phyloP scores from a whole-genome alignment of 106 monocot species.

The Phalaenopsis aphrodite region DNA sequence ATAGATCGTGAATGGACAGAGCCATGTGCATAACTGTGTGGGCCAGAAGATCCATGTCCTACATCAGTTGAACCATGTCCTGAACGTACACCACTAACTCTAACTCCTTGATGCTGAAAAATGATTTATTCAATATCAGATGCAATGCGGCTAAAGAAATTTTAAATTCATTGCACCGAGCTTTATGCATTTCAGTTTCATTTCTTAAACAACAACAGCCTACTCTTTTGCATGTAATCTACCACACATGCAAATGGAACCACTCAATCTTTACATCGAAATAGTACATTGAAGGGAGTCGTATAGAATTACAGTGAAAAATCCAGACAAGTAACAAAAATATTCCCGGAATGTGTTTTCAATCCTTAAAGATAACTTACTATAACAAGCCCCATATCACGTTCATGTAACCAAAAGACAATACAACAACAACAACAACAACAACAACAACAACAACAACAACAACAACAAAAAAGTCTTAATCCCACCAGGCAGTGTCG shows the following conservation, averaged over 20 bases:
- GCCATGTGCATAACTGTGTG: constrained; percentile 1
- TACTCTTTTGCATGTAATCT: not conserved
- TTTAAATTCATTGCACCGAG: not conserved
- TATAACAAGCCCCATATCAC: not conserved
- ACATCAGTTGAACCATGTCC: constrained; percentile 4
- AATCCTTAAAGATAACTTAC: not conserved
- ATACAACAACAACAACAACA: not conserved
- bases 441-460: not conserved
- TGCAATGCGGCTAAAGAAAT: not conserved
- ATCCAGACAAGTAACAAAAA: not conserved
- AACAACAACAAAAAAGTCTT: not conserved
- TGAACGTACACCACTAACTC: constrained; percentile 10
- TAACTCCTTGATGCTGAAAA: constrained; percentile 26
- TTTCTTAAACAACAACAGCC: not conserved
- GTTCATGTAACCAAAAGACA: not conserved
- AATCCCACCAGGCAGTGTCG: too few species aligned
- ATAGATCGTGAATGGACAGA: constrained; percentile 28
- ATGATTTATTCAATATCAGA: not conserved
- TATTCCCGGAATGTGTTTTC: not conserved
- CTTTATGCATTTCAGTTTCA: constrained; percentile 2
- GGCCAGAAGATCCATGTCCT: constrained; percentile 11
- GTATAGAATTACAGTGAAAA: not conserved
- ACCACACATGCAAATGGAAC: not conserved
- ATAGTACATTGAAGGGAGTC: not conserved
- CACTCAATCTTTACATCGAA: not conserved